phyloP scores from a whole-genome alignment of 345 rosid genomes.

The Alliaria petiolata region DNA sequence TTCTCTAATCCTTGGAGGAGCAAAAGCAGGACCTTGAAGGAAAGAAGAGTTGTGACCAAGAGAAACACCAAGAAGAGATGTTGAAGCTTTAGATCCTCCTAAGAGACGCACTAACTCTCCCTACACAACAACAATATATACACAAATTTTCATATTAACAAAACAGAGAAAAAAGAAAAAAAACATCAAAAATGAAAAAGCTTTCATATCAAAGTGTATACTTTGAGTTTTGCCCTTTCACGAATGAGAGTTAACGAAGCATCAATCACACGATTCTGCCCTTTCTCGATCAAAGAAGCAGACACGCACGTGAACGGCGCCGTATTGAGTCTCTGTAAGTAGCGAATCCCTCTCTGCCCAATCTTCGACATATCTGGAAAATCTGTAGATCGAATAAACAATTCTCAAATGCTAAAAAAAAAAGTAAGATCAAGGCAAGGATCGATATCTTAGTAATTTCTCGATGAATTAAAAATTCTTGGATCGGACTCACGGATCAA shows the following conservation, averaged over 20 bases:
- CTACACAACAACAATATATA: constrained; percentile 25
- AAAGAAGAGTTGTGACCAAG: constrained; percentile 96
- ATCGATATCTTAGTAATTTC: too few relatives aligned
- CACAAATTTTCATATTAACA: background rate
- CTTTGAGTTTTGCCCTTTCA: constrained; percentile 97
- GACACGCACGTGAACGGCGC: constrained; percentile 48
- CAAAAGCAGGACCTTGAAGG: constrained; percentile 98
- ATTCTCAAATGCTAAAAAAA: background rate
- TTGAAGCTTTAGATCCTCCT: constrained; percentile 67
- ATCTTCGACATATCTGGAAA: constrained; percentile 48
- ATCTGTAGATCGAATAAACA: background rate
- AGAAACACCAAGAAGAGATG: constrained; percentile 92
- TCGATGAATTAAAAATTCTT: too few relatives aligned
- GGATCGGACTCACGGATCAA: background rate
- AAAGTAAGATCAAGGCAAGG: background rate
- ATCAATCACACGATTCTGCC: constrained; percentile 88
- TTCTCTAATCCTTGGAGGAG: constrained; percentile 95
- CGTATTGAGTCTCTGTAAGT: constrained; percentile 52
- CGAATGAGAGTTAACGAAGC: constrained; percentile 97
- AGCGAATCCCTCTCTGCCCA: constrained; percentile 54
- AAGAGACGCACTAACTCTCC: constrained; percentile 88
- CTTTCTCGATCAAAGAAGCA: constrained; percentile 56
- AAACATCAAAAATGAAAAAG: background rate
- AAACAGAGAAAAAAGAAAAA: too few relatives aligned
- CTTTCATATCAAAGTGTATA: background rate